Base-by-base conservation (phyloP, 2,329 filamentous ascomycete species). In the Chalaropsis ovoidea region DNA sequence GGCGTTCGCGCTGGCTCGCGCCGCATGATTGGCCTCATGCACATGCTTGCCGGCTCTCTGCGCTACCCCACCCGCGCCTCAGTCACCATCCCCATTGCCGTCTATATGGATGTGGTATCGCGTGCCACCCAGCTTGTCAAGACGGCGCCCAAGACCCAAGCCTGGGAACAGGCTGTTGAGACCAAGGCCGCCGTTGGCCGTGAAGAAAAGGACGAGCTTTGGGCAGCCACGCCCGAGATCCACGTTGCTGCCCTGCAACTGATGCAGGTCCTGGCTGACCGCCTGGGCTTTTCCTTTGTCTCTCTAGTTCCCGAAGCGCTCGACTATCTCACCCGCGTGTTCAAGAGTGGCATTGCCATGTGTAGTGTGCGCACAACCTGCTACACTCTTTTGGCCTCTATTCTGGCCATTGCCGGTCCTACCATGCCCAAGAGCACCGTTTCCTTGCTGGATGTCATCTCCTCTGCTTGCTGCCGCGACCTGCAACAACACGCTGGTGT, bases 121-220 rank as follows among this genome's bases (percentile, higher is more conserved):
- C 81, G 93, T 56, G 76, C 96, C 35, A 82, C 89, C 43, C 84
- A 87, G 19, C 80, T 95, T 56, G 77, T 79, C 73, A 81, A 73
- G 69, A 83, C 74, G 74, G 82, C 69, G 65, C 79, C 70, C 70
- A 79, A 71, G 72, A 76, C 73, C 68, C 79, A 79, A 67, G 75
- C 74, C 22, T 77, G 76, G 69, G 77, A 81, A 68, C 78, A 78
- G 69, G 78, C 77, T 1, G 75, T 84, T n/a, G 82, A 86, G 68
- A 79, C 86, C 67, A 92, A 91, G 70, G 79, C 85, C 7, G 86
- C 89, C 68, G 83, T 94, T 68, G 81, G 85, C 41, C 83, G 87
- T 68, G 89, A 95, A 62, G 93, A 96, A 75, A 86, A 87, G 68
- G 90, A 95, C 64, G 83, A 86, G 56, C 79, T 96, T 2, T 92